phyloP scores from a whole-genome alignment of 805 yeast genomes.

The Teunomyces aglyptinius region DNA sequence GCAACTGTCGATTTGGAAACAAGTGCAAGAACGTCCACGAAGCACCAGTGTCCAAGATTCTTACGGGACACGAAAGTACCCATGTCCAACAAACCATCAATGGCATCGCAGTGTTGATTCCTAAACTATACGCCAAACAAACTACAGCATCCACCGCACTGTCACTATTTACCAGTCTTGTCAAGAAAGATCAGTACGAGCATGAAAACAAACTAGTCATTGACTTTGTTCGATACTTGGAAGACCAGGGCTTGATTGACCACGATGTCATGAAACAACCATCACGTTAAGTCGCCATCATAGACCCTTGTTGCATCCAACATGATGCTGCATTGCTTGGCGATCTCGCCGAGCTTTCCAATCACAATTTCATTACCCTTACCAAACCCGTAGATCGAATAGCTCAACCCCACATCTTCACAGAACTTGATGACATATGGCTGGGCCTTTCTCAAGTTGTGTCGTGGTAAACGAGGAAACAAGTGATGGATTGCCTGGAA shows the following conservation, averaged over 20 bases:
- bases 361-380: slow-evolving; percentile 75
- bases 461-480: slow-evolving; percentile 87
- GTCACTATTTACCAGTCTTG: slow-evolving; percentile 33
- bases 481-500: slow-evolving; percentile 89
- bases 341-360: slow-evolving; percentile 67
- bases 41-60: slow-evolving; percentile 3
- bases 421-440: slow-evolving; percentile 72
- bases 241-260: slow-evolving; percentile 26
- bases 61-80: slow-evolving; percentile 9
- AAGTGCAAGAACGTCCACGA: slow-evolving; percentile 33
- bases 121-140: slow-evolving; percentile 26
- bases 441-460: slow-evolving; percentile 76
- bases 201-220: slow-evolving; percentile 41
- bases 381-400: slow-evolving; percentile 81
- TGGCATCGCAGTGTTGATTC: slow-evolving; percentile 29
- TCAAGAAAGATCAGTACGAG: slow-evolving; percentile 42
- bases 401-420: slow-evolving; percentile 69
- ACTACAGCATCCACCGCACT: slow-evolving; percentile 9
- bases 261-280: slow-evolving; percentile 17
- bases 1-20: slow-evolving; percentile 37
- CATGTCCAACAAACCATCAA: slow-evolving; percentile 23
- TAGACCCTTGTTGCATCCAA: slow-evolving; percentile 69
- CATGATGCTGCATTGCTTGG: slow-evolving; percentile 74
- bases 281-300: slow-evolving; percentile 43
- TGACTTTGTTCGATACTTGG: slow-evolving; percentile 38